These are phyloP conservation scores for Solanum infundibuliforme DNA, from an alignment of 257 asterid genomes.

Conservation along the genomic window DNA sequence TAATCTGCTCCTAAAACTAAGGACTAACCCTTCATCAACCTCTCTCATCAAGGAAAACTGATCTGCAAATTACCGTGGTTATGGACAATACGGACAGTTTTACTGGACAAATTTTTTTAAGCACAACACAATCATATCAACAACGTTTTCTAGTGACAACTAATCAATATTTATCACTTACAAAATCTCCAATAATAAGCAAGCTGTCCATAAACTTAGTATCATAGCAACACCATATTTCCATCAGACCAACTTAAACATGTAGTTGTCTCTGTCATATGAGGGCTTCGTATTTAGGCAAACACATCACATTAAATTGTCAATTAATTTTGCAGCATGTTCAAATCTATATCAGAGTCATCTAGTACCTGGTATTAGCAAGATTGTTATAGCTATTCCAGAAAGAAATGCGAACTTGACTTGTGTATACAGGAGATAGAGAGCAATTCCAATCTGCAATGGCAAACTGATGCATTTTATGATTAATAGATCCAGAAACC, in stretches of 20 bases:
- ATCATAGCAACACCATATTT: neutral
- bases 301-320: neutral
- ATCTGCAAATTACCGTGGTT: neutral
- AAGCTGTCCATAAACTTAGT: neutral
- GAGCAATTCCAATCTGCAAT: slow-evolving; percentile 87
- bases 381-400: slow-evolving; percentile 73
- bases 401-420: slow-evolving; percentile 90
- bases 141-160: neutral
- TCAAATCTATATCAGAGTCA: neutral
- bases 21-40: neutral
- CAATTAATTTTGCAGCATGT: neutral
- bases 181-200: neutral
- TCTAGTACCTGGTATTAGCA: slow-evolving; percentile 82
- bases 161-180: neutral
- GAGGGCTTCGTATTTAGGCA: neutral
- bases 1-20: neutral
- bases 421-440: slow-evolving; percentile 73
- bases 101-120: neutral
- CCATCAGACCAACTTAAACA: neutral
- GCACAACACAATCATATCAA: neutral
- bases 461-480: slow-evolving; percentile 71
- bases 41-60: neutral
- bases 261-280: neutral
- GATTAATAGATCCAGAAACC: slow-evolving; percentile 3
- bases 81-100: neutral